These are phyloP conservation scores for Mercurialis annua DNA, from an alignment of 345 rosid genomes.

Conservation along the genomic window DNA sequence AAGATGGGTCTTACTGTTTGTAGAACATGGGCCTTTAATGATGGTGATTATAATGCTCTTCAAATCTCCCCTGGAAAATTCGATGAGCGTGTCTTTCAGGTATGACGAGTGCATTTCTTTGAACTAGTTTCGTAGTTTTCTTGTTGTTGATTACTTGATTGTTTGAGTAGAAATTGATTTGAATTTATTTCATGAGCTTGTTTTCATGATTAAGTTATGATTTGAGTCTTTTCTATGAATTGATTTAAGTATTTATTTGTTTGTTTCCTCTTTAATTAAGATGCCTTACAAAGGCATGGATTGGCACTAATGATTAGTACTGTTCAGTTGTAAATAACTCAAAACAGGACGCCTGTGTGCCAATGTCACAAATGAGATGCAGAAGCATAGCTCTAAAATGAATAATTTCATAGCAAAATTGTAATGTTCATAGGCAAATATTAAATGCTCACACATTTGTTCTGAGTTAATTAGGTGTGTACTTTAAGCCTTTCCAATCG, in stretches of 20 bases:
- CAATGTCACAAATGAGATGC: neutral
- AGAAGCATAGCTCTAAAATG: neutral
- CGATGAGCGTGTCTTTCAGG: constrained; percentile 86
- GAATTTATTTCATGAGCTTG: neutral
- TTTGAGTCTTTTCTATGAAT: neutral
- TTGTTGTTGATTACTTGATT: neutral
- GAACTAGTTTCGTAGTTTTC: neutral
- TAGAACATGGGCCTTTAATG: constrained; percentile 94
- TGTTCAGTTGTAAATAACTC: too few relatives aligned
- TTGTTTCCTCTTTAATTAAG: neutral
- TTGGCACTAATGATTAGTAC: neutral
- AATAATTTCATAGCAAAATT: neutral
- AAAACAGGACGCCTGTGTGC: neutral
- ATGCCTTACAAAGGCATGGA: too few relatives aligned
- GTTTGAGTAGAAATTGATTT: neutral
- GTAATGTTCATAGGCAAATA: neutral
- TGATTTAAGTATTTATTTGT: neutral
- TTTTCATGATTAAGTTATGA: neutral
- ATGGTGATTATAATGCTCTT: constrained; percentile 87
- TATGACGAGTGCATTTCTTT: constrained; percentile 17
- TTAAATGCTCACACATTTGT: neutral
- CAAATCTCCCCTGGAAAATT: constrained; percentile 87
- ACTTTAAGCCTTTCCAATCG: neutral
- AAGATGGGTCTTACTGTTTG: constrained; percentile 97
- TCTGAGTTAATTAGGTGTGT: neutral